Evolutionary conservation across 192 early-diverging fungal species (phyloP), one percentile per base, ranked within the genome.

Genomic region (Backusella sp.): DNA sequence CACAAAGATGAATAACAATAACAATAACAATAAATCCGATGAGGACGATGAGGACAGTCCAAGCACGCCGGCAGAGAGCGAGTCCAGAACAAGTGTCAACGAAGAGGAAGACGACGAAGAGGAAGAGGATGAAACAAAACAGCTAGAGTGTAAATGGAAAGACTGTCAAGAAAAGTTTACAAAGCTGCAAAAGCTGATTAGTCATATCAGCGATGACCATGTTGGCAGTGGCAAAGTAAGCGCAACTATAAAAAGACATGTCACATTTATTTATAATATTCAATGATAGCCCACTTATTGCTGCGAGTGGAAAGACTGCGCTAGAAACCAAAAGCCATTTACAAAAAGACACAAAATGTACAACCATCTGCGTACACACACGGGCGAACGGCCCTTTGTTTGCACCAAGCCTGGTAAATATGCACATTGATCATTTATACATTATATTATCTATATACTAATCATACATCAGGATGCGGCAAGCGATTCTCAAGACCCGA

Each of bases 401-500:
- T 94, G 93, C 70, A 78, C 80, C 8, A 83, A 86, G 7, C 79
- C 85, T 5, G 80, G 80, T 82, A 72, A 46, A n/a, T 23, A 23
- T 52, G 19, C 12, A 44, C 4, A 2, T 17, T 1, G 15, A 44
- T 17, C 19, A 26, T 59, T 3, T 26, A 23, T 26, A n/a, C n/a
- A n/a, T n/a, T n/a, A n/a, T n/a, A n/a, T n/a, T n/a, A n/a, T n/a
- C n/a, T n/a, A n/a, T n/a, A n/a, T n/a, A n/a, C n/a, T n/a, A n/a
- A n/a, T n/a, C n/a, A n/a, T n/a, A n/a, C n/a, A n/a, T 32, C 23
- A 76, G 91, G 87, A 37, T 94, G 93, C 69, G 89, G 80, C 23
- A 92, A 92, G 74, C 86, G 82, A 35, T 94, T 94, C 84, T 90
- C 91, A 19, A 86, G 91, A 19, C 90, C 90, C 17, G 93, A 92